phyloP scores from a whole-genome alignment of 768 basidiomycete genomes.

The Russula foetens region DNA sequence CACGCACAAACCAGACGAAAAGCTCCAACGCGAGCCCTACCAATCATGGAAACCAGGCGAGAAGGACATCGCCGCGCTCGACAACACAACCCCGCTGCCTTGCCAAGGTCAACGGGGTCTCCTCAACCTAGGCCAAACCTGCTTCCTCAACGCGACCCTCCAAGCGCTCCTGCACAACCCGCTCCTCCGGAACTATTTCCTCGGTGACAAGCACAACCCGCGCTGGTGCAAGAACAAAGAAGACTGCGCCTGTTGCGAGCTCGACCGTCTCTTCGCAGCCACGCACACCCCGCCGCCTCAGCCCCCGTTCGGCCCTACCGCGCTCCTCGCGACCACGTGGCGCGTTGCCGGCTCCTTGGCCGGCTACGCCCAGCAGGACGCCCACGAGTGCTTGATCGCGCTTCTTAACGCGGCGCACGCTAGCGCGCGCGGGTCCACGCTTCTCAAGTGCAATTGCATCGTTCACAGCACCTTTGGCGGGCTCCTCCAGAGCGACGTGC shows the following conservation, averaged over 20 bases:
- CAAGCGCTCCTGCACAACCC: slow-evolving; percentile 90
- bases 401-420: slow-evolving; percentile 83
- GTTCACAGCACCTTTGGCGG: slow-evolving; percentile 89
- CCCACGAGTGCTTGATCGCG: slow-evolving; percentile 81
- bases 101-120: slow-evolving; percentile 85
- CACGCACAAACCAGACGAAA: slow-evolving; percentile 20
- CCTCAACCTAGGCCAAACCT: slow-evolving; percentile 86
- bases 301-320: slow-evolving; percentile 65
- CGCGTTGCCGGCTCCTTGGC: slow-evolving; percentile 67
- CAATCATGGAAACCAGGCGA: slow-evolving; percentile 40
- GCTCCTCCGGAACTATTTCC: slow-evolving; percentile 78
- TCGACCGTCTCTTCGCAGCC: slow-evolving; percentile 81
- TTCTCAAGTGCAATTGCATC: slow-evolving; percentile 80
- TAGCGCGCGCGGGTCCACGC: slow-evolving; percentile 65
- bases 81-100: slow-evolving; percentile 43
- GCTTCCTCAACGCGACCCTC: slow-evolving; percentile 87
- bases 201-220: slow-evolving; percentile 83
- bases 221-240: slow-evolving; percentile 58
- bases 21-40: slow-evolving; percentile 39
- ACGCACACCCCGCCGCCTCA: slow-evolving; percentile 38
- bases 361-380: slow-evolving; percentile 92
- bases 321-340: slow-evolving; percentile 83
- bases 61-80: slow-evolving; percentile 38
- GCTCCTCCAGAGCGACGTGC: slow-evolving; percentile 79
- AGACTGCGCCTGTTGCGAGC: slow-evolving; percentile 85